phyloP scores from a whole-genome alignment of 331 rosid species.

The Acacia pycnantha region DNA sequence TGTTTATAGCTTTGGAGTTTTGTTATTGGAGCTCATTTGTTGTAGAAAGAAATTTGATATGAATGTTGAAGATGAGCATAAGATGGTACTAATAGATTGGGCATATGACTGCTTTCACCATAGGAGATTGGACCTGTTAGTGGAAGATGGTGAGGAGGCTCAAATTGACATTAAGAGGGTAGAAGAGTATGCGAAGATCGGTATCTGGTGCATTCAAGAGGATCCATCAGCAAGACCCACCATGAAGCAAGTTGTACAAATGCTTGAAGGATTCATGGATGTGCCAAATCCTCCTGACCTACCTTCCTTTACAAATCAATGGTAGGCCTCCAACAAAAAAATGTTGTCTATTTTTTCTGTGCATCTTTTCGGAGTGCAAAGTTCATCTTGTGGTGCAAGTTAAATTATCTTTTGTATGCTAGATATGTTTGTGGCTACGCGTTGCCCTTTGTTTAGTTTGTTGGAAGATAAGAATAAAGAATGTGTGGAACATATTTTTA shows the following conservation, averaged over 20 bases:
- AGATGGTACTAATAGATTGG: neutral
- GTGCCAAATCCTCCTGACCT: constrained; percentile 8
- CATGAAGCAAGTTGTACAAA: constrained; percentile 27
- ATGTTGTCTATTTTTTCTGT: neutral
- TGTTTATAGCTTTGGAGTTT: constrained; percentile 21
- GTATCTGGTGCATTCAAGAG: constrained; percentile 24
- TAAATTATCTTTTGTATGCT: no score
- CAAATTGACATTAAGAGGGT: constrained; percentile 9
- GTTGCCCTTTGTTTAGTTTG: no score
- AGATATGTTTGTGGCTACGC: no score
- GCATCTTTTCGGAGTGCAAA: no score
- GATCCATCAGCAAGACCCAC: constrained; percentile 29
- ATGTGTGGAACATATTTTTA: no score
- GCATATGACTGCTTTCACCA: neutral
- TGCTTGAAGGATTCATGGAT: constrained; percentile 29
- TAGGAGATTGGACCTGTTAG: constrained; percentile 3
- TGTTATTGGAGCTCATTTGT: constrained; percentile 21
- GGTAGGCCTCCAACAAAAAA: neutral
- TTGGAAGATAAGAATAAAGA: no score
- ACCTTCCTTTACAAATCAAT: neutral
- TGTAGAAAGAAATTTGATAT: constrained; percentile 12
- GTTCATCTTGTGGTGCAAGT: no score
- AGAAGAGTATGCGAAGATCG: constrained; percentile 15
- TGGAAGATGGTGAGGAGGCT: neutral
- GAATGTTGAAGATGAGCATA: neutral